A percentile compares a stretch with the other conserved stretches of the same genome.
phyloP scores from a whole-genome alignment of 257 asterid genomes.

The Nicotiana attenuata region DNA sequence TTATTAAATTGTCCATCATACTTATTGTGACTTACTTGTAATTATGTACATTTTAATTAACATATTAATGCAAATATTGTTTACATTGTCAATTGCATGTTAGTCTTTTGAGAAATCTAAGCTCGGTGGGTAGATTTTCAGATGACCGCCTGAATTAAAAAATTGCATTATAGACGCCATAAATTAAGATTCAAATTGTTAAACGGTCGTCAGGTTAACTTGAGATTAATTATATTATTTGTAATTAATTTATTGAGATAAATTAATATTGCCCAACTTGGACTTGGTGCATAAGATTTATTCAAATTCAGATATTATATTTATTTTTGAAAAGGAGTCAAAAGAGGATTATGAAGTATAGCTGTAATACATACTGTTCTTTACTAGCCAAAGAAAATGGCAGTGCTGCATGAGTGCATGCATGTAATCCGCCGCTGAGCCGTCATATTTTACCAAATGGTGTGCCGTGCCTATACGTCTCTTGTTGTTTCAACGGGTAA shows the following conservation, averaged over 20 bases:
- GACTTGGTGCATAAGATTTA: neutral
- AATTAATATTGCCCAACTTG: neutral
- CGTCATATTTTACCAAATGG: neutral
- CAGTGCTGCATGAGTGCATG: neutral
- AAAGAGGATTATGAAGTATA: neutral
- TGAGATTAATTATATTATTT: neutral
- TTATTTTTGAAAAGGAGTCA: neutral
- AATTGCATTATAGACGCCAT: neutral
- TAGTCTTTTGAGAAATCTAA: neutral
- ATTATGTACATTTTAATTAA: neutral
- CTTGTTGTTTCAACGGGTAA: too few relatives aligned
- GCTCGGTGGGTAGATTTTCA: neutral
- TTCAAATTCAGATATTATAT: neutral
- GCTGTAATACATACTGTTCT: neutral
- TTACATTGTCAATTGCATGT: neutral
- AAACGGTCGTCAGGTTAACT: neutral
- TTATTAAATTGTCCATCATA: neutral
- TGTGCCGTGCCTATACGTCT: too few relatives aligned
- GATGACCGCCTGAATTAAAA: neutral
- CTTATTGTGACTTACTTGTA: neutral
- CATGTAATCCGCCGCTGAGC: conserved; percentile 1
- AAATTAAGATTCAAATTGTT: neutral
- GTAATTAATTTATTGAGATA: neutral
- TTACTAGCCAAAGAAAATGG: neutral
- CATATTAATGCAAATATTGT: neutral